Base-by-base conservation (phyloP, 2,329 filamentous ascomycete genomes). In the Emericellopsis cladophorae region DNA sequence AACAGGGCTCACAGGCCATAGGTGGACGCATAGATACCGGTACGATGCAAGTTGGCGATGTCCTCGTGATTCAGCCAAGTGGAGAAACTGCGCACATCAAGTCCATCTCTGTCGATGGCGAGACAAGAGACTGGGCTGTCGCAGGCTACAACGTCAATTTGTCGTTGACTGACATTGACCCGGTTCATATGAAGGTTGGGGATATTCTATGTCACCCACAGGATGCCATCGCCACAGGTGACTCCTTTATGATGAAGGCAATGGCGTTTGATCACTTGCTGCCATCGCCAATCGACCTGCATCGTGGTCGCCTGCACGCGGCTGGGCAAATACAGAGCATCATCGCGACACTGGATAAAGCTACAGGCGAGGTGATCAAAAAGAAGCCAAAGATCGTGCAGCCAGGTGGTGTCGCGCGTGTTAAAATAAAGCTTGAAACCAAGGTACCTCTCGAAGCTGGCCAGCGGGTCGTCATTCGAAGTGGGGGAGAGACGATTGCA, bases 241-340 rank as follows among this genome's bases (percentile, higher is more conserved):
- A 81, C 43, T 73, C 68, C 0, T 89, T 96, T 51, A 85, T 76
- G 2, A 77, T 84, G 45, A 94, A 94, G 60, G 79, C 92, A 10
- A 72, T 95, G 42, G 87, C 89, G 0, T 94, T 96, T 52, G 87
- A 95, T 45, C 81, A 90, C 46, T 63, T 98, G 14, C 81, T 89
- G 61, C 90, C 90, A 0, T 92, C 90, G 76, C 76, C 78, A 21
- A 76, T 96, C 9, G 90, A 96, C 53, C 78, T 98, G 8, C 89
- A 95, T 57, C 71, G 87, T 16, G 92, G 92, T 0, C 73, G 88
- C 8, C 63, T 96, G 39, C 84, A 95, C 57, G 78, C 80, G 0
- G 72, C 85, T 0, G 92, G 84, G 0, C 74, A 76, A 37, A 83
- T 98, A 33, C 70, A 72, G 40, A 74, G 77, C 46, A 70, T 96